Conservation (phyloP, 106 monocot species). For the Iris macrosiphon region DNA sequence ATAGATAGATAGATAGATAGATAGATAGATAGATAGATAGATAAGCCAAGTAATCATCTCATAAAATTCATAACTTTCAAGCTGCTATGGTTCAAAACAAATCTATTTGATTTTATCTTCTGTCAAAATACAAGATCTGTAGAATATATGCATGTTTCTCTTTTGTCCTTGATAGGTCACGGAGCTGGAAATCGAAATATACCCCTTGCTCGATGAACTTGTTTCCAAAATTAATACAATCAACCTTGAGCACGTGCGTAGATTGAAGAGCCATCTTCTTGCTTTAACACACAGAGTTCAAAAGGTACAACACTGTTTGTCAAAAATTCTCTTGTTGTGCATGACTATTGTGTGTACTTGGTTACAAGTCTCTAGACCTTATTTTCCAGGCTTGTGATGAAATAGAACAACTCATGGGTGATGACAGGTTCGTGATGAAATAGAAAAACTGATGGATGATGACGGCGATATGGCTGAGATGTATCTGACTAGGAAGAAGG, state of each 20-base stretch:
- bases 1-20: no score
- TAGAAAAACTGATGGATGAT: conserved; percentile 46
- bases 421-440: conserved; percentile 41
- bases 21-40: no score
- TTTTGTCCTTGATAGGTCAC: conserved; percentile 28
- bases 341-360: not conserved
- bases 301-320: conserved; percentile 18
- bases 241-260: conserved; percentile 38
- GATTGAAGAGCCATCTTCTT: conserved; percentile 49
- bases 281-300: conserved; percentile 47
- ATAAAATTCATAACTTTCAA: no score
- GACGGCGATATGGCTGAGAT: conserved; percentile 62
- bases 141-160: no score
- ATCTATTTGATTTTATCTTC: no score
- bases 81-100: no score
- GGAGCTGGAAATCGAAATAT: conserved; percentile 31
- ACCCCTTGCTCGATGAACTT: conserved; percentile 52
- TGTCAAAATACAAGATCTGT: no score
- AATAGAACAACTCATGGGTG: conserved; percentile 2
- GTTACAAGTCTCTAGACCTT: not conserved
- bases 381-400: not conserved
- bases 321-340: not conserved
- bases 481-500: conserved; percentile 48
- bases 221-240: conserved; percentile 27
- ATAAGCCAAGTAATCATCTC: no score